A percentile compares a stretch with the other conserved stretches of the same genome.
Evolutionary conservation across 2,329 filamentous ascomycete genomes (phyloP).

Genomic region (Epichloe baconii): DNA sequence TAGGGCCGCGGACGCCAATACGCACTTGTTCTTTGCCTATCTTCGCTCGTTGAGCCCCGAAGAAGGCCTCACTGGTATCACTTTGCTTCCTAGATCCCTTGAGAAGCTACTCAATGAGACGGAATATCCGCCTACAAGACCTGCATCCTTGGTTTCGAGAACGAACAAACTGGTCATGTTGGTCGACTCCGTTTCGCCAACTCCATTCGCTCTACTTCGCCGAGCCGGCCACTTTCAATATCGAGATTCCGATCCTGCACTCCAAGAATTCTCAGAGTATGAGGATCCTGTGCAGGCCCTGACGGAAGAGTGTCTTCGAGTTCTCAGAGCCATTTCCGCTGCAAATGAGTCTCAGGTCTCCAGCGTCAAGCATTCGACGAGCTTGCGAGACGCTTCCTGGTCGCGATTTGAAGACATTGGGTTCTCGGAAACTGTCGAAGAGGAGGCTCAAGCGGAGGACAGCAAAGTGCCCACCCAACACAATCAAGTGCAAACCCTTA

Average conservation of each 20-base stretch:
- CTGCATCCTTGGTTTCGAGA: constrained; percentile 60
- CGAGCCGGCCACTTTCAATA: constrained; percentile 94
- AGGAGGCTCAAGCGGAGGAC: constrained; percentile 39
- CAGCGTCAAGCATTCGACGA: constrained; percentile 56
- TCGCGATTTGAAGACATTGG: constrained; percentile 93
- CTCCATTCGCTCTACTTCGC: constrained; percentile 79
- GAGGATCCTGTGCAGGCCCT: constrained; percentile 80
- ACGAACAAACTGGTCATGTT: constrained; percentile 94
- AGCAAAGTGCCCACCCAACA: constrained; percentile 41
- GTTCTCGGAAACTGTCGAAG: constrained; percentile 64
- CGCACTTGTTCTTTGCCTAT: constrained; percentile 96
- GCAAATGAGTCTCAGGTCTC: constrained; percentile 75
- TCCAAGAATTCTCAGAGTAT: constrained; percentile 76
- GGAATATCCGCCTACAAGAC: constrained; percentile 78
- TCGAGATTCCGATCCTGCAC: constrained; percentile 70
- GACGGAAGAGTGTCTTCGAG: constrained; percentile 87
- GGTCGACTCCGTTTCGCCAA: constrained; percentile 87
- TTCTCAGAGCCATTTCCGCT: constrained; percentile 76
- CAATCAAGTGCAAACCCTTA: constrained; percentile 35
- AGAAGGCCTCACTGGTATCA: constrained; percentile 62
- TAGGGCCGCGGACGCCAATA: constrained; percentile 87
- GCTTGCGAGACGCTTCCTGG: constrained; percentile 79
- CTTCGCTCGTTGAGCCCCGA: constrained; percentile 82
- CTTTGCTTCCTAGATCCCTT: constrained; percentile 75
- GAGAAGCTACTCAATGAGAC: constrained; percentile 85